Base-by-base conservation (phyloP, 2,329 filamentous ascomycete genomes). In the Aspergillus eucalypticola region DNA sequence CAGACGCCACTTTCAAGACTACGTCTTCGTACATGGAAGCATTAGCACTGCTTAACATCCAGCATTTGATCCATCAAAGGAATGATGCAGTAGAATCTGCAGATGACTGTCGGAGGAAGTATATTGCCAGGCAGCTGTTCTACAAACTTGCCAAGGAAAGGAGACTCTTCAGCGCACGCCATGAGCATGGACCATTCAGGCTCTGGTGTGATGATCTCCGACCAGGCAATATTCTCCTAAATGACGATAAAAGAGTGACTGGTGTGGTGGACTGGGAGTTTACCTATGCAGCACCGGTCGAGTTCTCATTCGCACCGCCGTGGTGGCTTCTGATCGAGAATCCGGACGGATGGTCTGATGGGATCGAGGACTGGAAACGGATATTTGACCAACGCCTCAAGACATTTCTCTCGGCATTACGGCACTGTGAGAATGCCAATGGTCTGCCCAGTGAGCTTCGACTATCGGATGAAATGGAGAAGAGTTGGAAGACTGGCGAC, bases 1-100 rank as follows among this genome's bases (percentile, higher is more conserved):
- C 5, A 0, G 17, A 46, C n/a, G 55, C 25, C 38, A 42, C 65
- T 7, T 79, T 73, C 56, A n/a, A 50, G 3, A 65, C 69, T 8
- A 66, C 75, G 6, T 71, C 75, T 19, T 71, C 75, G 17, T 81
- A 78, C 71, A 77, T 76, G 44, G 46, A 49, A 19, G 71, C 69
- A 0, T 67, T 81, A 11, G 76, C 79, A 5, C 73, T 80, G 8
- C 73, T 79, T 65, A 76, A 83, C 53, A 66, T 83, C 4, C 68
- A 68, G 27, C 76, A 80, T 41, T 62, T 79, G 10, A 56, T 60
- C 19, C 69, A 70, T 15, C 78, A 80, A 60, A 71, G 69, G 15
- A 79, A 80, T 59, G 70, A 78, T 60, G 71, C 74, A 23, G 67
- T 77, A 8, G 56, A 69, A 2, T 70, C 68, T 3, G 65, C 51